Evolutionary conservation across 176 grass and related monocot genomes (phyloP).

Genomic region (Oryza punctata): DNA sequence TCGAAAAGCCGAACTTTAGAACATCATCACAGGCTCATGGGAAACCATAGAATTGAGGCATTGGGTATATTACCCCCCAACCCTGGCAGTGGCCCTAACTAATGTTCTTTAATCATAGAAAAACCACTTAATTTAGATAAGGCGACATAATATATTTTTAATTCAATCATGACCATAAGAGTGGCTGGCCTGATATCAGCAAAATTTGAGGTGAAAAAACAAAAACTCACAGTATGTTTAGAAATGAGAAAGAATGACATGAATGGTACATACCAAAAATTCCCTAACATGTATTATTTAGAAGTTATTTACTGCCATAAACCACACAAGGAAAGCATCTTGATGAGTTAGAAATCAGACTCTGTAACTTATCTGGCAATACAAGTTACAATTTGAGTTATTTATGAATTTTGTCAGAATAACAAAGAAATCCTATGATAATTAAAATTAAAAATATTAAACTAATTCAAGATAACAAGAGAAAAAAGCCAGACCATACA

Average conservation of each 20-base stretch:
- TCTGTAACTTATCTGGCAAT: conserved; percentile 1
- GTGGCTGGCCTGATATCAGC: neutral
- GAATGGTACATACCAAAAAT: neutral
- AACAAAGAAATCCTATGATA: conserved; percentile 29
- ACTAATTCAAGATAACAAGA: neutral
- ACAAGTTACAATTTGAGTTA: conserved; percentile 16
- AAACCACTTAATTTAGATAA: neutral
- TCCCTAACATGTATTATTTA: neutral
- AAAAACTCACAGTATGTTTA: neutral
- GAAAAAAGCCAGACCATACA: conserved; percentile 9
- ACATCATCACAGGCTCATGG: neutral
- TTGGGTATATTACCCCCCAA: conserved; percentile 14
- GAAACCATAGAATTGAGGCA: neutral
- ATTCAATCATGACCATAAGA: neutral
- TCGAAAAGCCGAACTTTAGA: neutral
- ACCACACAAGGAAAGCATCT: conserved; percentile 18
- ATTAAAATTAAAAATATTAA: conserved; percentile 7
- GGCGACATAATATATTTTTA: neutral
- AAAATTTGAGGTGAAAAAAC: neutral
- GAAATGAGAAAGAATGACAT: neutral
- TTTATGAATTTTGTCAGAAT: neutral
- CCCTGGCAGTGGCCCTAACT: neutral
- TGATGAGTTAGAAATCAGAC: neutral
- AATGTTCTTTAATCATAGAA: conserved; percentile 5
- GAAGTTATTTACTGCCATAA: conserved; percentile 4